Percentiles rank a stretch among this genome's conserved stretches.
phyloP scores from a whole-genome alignment of 2,329 filamentous ascomycete species.

The Curvularia sp. region DNA sequence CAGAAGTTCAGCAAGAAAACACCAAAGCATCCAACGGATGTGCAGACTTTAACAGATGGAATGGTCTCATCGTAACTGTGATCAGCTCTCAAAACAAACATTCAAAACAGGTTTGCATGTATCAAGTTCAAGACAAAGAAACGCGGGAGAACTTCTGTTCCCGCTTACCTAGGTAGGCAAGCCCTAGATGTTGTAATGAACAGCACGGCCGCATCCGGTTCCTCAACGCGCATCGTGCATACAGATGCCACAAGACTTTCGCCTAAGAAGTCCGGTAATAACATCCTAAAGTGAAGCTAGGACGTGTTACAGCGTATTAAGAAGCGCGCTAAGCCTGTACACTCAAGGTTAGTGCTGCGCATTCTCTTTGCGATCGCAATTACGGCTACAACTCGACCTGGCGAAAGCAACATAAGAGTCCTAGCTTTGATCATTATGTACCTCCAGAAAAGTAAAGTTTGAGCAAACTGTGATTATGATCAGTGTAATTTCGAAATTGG shows the following conservation, averaged over 20 bases:
- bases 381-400: neutral
- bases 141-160: conserved; percentile 1
- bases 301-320: neutral
- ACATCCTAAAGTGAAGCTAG: neutral
- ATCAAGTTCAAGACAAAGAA: conserved; percentile 3
- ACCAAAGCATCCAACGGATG: neutral
- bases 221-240: neutral
- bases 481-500: neutral
- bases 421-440: neutral
- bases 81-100: conserved; percentile 1
- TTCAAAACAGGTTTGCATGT: neutral
- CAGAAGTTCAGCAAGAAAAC: neutral
- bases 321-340: neutral
- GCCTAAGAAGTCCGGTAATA: neutral
- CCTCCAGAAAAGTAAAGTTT: neutral
- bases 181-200: neutral
- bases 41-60: neutral
- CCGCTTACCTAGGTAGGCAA: neutral
- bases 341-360: neutral
- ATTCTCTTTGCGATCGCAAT: neutral
- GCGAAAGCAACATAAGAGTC: neutral
- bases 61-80: neutral
- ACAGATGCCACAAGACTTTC: neutral
- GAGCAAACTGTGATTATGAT: neutral
- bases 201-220: neutral